Evolutionary conservation across 2,329 filamentous ascomycete genomes (phyloP), one percentile per base, ranked within the genome.

Genomic region (Beauveria rudraprayagi): DNA sequence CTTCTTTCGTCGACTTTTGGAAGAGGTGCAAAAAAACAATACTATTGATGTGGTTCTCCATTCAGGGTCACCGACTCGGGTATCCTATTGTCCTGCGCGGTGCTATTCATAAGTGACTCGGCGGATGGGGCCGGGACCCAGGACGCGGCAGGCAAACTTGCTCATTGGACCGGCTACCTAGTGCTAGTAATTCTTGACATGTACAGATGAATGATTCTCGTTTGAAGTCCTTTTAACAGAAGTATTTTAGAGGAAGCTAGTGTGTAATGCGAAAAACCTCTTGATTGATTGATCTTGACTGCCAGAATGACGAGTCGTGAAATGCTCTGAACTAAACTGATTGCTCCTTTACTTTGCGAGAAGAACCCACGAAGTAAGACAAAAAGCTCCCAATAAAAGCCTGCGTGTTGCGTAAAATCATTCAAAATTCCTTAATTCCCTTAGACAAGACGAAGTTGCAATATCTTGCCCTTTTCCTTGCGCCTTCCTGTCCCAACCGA

Each of bases 51-150:
- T 11, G 4, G 7, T 4, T 11, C 30, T 30, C n/a, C 9, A 30
- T 26, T 30, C n/a, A 41, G 16, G 3, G 43, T 14, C 55, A 57
- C 55, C 55, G 44, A 57, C 30, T 57, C 6, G 16, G 1, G 16
- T 34, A 43, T 58, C 46, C 56, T 58, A 58, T 58, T 58, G 56
- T 58, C 46, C 46, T 16, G 9, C 10, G 10, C 46, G 22, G 46
- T n/a, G 46, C 56, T 58, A 58, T 58, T 58, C 46, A 58, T 3
- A 51, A 22, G 46, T 41, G 56, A 50, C 34, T 43, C 37, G 34
- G 14, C 22, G 24, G 17, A 58, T 58, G 46, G 46, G 56, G 46
- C 56, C 8, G 9, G 50, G 17, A 22, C 14, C 43, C 43, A 30
- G 28, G 8, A 26, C 26, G 34, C 52, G 43, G 52, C 53, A 56